Conservation (phyloP, 164 flowering plant genomes). For the Umbellularia californica region DNA sequence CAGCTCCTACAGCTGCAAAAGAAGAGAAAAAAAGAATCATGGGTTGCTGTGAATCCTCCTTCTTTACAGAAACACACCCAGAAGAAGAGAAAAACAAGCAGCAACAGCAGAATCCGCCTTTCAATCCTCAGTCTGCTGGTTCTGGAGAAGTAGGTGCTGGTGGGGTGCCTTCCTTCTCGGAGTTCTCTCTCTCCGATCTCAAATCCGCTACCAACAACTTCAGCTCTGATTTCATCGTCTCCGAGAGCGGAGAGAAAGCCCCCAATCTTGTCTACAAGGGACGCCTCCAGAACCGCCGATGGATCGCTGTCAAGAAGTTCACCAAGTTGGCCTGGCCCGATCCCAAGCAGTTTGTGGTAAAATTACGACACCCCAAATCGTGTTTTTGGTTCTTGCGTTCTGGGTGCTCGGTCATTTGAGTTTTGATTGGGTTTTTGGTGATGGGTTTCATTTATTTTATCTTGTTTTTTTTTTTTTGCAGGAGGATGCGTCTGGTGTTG, state of each 20-base stretch:
- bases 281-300: conserved; percentile 55
- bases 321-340: conserved; percentile 87
- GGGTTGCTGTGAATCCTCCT: conserved; percentile 28
- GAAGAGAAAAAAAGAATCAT: neutral
- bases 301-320: conserved; percentile 90
- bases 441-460: neutral
- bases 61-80: conserved; percentile 14
- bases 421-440: neutral
- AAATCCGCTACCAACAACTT: conserved; percentile 78
- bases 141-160: conserved; percentile 11
- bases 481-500: conserved; percentile 95
- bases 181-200: conserved; percentile 67
- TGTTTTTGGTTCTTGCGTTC: neutral
- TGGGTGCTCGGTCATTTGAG: neutral
- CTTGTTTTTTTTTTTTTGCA: conserved; percentile 17
- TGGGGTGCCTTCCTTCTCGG: conserved; percentile 43
- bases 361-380: neutral
- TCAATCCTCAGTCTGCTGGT: conserved; percentile 1
- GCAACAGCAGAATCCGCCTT: conserved; percentile 5
- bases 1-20: too few species aligned
- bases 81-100: conserved; percentile 15
- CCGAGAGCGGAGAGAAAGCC: conserved; percentile 86
- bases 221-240: conserved; percentile 74
- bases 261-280: conserved; percentile 86
- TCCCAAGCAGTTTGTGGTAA: conserved; percentile 64